Conservation (phyloP, 768 basidiomycete genomes). For the Lentinula detonsa region DNA sequence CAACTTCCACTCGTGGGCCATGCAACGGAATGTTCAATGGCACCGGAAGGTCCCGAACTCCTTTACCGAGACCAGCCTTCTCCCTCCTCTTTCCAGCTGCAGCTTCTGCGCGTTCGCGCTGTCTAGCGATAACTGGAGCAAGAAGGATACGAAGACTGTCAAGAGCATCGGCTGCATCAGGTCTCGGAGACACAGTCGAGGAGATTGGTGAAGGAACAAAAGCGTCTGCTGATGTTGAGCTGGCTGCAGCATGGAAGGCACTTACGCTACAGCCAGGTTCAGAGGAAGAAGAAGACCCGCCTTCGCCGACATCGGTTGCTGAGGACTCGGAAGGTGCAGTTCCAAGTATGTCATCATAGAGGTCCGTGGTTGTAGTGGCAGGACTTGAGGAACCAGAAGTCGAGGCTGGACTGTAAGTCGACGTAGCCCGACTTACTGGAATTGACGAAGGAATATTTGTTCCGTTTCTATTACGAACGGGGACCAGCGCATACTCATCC, state of each 20-base stretch:
- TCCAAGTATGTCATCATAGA: neutral
- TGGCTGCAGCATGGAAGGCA: neutral
- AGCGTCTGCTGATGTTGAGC: neutral
- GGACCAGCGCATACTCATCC: neutral
- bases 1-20: conserved; percentile 80
- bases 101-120: conserved; percentile 52
- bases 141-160: conserved; percentile 70
- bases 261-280: neutral
- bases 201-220: neutral
- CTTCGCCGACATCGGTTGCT: neutral
- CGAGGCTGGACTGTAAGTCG: neutral
- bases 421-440: neutral
- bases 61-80: conserved; percentile 8
- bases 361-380: conserved; percentile 1
- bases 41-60: conserved; percentile 49
- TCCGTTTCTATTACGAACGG: conserved; percentile 24
- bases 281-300: neutral
- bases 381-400: conserved; percentile 4
- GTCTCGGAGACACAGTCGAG: conserved; percentile 21
- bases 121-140: conserved; percentile 60
- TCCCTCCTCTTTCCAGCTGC: conserved; percentile 35
- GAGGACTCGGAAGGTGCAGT: neutral
- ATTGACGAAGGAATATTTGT: conserved; percentile 20
- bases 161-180: conserved; percentile 48
- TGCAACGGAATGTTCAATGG: conserved; percentile 80